These are phyloP conservation scores for Rubus parviflorus DNA, from an alignment of 306 rosid genomes.

Conservation along the genomic window DNA sequence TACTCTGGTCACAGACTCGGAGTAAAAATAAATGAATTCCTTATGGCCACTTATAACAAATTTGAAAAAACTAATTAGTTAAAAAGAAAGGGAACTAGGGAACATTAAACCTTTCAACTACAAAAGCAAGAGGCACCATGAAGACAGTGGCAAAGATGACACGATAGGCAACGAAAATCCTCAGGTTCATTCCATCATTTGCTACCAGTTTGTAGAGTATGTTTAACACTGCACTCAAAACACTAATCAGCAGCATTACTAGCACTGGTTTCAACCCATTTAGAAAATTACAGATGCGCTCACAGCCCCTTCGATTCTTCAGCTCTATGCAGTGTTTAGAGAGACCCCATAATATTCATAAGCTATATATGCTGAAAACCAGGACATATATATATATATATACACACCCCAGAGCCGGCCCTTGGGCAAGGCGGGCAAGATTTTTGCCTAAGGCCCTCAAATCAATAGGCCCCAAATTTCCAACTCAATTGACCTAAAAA, in stretches of 20 bases:
- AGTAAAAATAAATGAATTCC: not conserved
- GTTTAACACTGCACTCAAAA: constrained; percentile 26
- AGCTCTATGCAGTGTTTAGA: not conserved
- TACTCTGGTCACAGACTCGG: not conserved
- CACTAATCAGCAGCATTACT: constrained; percentile 42
- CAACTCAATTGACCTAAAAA: too few species aligned
- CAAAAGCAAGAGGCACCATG: constrained; percentile 42
- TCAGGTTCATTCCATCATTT: constrained; percentile 39
- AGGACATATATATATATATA: not conserved
- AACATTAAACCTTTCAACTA: constrained; percentile 27
- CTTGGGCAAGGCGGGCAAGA: too few species aligned
- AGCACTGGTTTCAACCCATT: constrained; percentile 41
- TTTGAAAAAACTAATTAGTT: not conserved
- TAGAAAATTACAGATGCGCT: not conserved
- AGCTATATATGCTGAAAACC: not conserved
- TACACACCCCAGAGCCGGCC: too few species aligned
- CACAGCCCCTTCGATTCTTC: not conserved
- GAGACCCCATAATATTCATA: not conserved
- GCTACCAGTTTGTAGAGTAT: constrained; percentile 37
- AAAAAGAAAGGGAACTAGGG: not conserved
- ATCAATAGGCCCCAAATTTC: too few species aligned
- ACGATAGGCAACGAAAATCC: constrained; percentile 47
- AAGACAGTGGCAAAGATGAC: constrained; percentile 41
- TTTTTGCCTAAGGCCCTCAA: too few species aligned
- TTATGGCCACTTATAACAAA: not conserved